Conservation (phyloP, 208 protist species). For the Phytomonas sp. region DNA sequence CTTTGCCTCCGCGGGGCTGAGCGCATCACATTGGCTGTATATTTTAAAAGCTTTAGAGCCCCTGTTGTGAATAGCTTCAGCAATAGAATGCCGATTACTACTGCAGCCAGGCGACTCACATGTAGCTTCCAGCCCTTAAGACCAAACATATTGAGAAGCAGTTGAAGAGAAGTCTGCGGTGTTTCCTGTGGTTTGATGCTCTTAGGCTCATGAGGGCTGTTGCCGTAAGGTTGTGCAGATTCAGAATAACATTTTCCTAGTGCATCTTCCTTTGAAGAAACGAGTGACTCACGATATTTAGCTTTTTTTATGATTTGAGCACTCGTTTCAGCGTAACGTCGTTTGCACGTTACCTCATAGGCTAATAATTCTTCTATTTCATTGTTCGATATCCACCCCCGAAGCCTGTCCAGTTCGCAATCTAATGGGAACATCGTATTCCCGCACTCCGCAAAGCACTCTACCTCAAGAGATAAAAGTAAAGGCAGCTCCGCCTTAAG, state of each 20-base stretch:
- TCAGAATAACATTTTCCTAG: background rate
- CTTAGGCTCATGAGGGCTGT: background rate
- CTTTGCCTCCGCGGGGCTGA: background rate
- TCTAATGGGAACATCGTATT: constrained; percentile 2
- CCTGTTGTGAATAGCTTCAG: background rate
- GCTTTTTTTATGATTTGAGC: background rate
- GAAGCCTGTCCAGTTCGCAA: background rate
- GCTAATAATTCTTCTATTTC: background rate
- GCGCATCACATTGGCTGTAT: background rate
- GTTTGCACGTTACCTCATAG: background rate
- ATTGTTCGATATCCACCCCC: background rate
- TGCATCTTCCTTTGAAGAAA: background rate
- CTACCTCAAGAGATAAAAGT: constrained; percentile 10
- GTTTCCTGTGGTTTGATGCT: background rate
- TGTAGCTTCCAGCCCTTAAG: constrained; percentile 6
- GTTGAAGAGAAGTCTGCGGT: background rate
- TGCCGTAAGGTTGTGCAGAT: background rate
- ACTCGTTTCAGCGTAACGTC: background rate
- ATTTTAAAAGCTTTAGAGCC: background rate
- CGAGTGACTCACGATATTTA: background rate
- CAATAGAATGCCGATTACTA: background rate
- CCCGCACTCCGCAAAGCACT: constrained; percentile 9
- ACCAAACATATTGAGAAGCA: background rate
- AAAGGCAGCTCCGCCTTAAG: constrained; percentile 2
- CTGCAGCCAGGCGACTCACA: background rate